These are phyloP conservation scores for Aspergillus felis DNA, from an alignment of 2,329 filamentous ascomycete genomes.

Conservation along the genomic window DNA sequence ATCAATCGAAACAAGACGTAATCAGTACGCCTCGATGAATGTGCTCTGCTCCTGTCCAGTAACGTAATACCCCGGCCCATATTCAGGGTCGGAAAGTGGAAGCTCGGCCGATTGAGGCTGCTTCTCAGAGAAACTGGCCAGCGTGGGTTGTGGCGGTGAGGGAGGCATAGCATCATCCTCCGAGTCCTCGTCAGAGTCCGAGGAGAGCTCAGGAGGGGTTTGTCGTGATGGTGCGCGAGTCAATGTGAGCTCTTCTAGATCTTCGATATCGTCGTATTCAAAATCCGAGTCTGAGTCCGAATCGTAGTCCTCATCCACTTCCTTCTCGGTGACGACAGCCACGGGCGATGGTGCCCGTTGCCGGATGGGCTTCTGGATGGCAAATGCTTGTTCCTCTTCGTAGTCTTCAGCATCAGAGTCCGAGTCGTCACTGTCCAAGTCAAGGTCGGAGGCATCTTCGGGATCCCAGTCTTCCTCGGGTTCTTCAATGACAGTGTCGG, in stretches of 20 bases:
- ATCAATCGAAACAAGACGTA: slow-evolving; percentile 7
- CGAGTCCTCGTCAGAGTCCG: slow-evolving; percentile 61
- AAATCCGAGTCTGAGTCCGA: slow-evolving; percentile 55
- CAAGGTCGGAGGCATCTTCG: slow-evolving; percentile 59
- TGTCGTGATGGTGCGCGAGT: slow-evolving; percentile 65
- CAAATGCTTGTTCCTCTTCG: slow-evolving; percentile 24
- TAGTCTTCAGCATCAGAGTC: slow-evolving; percentile 42
- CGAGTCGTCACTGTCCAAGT: slow-evolving; percentile 52
- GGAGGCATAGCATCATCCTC: slow-evolving; percentile 72
- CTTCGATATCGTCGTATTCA: slow-evolving; percentile 57
- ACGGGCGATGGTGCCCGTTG: slow-evolving; percentile 30
- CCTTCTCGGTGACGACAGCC: slow-evolving; percentile 26
- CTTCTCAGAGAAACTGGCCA: slow-evolving; percentile 61
- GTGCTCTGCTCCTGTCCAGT: slow-evolving; percentile 40
- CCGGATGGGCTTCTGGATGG: slow-evolving; percentile 30
- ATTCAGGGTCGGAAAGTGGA: slow-evolving; percentile 33
- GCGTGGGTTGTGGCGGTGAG: slow-evolving; percentile 56
- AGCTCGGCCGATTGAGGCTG: slow-evolving; percentile 44
- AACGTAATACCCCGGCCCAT: slow-evolving; percentile 49
- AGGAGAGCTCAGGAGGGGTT: slow-evolving; percentile 66
- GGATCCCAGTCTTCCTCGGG: slow-evolving; percentile 66
- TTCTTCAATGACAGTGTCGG: slow-evolving; percentile 71
- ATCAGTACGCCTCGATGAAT: slow-evolving; percentile 49
- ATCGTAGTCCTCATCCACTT: slow-evolving; percentile 29
- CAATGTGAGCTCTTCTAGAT: slow-evolving; percentile 58